A percentile compares a stretch with the other conserved stretches of the same genome.
These are phyloP conservation scores for Phaeosphaeriaceae sp. DNA, from an alignment of 2,329 filamentous ascomycete genomes.

Conservation along the genomic window DNA sequence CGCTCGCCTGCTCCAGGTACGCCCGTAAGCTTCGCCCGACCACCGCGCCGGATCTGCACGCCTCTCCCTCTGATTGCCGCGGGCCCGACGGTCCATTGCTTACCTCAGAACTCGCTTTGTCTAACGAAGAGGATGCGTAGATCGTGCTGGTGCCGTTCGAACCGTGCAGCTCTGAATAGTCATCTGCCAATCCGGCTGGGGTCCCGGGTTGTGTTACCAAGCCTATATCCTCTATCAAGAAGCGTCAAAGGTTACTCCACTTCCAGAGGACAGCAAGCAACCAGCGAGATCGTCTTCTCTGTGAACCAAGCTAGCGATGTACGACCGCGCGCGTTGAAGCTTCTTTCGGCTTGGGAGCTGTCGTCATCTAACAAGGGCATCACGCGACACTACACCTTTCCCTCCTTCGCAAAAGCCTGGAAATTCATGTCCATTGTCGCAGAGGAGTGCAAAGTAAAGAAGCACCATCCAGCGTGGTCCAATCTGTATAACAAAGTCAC, in stretches of 20 bases:
- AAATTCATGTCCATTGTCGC: constrained; percentile 43
- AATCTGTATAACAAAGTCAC: constrained; percentile 44
- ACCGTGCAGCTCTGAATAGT: constrained; percentile 9
- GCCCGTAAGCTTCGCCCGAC: constrained; percentile 33
- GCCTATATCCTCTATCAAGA: constrained; percentile 3
- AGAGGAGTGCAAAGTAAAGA: constrained; percentile 41
- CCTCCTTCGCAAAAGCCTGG: constrained; percentile 41
- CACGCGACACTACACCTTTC: constrained; percentile 36
- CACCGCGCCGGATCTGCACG: constrained; percentile 24
- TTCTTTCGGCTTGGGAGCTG: constrained; percentile 35
- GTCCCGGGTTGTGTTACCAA: background rate
- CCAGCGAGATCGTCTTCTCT: constrained; percentile 33
- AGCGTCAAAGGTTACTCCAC: constrained; percentile 14
- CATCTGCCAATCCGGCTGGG: background rate
- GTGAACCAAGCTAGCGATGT: constrained; percentile 36
- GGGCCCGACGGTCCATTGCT: constrained; percentile 26
- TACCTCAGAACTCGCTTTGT: constrained; percentile 32
- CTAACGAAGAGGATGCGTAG: constrained; percentile 27
- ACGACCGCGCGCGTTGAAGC: constrained; percentile 27
- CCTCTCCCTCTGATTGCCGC: constrained; percentile 18
- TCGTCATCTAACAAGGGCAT: constrained; percentile 32
- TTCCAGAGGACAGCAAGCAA: background rate
- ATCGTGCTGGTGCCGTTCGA: constrained; percentile 15
- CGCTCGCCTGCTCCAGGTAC: constrained; percentile 21
- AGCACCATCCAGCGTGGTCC: constrained; percentile 44